phyloP scores from a whole-genome alignment of 2,329 filamentous ascomycete species.

The Pseudogymnoascus sp. region DNA sequence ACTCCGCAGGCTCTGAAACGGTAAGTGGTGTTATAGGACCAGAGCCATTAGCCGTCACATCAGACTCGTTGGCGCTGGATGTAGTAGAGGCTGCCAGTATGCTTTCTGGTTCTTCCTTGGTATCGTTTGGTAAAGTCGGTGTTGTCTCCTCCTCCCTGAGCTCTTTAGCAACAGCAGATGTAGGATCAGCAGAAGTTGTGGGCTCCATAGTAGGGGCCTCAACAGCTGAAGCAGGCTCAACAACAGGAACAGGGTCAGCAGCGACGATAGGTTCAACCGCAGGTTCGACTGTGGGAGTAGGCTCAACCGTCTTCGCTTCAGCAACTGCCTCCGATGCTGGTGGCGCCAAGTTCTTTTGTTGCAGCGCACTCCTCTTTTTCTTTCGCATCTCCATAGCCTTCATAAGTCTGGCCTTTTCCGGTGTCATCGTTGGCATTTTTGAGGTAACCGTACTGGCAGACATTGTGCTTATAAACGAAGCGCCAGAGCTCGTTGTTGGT shows the following conservation, averaged over 20 bases:
- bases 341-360: constrained; percentile 5
- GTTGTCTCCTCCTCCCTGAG: constrained; percentile 21
- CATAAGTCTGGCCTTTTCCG: constrained; percentile 87
- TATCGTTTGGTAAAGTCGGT: constrained; percentile 22
- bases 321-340: not conserved
- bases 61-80: constrained; percentile 28
- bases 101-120: constrained; percentile 47
- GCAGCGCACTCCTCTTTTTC: constrained; percentile 52
- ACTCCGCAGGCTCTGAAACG: constrained; percentile 48
- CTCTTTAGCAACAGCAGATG: constrained; percentile 4
- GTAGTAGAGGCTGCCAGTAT: constrained; percentile 40
- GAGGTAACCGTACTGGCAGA: constrained; percentile 21
- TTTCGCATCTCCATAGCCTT: constrained; percentile 88
- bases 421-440: constrained; percentile 52
- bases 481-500: constrained; percentile 26
- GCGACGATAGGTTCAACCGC: not conserved
- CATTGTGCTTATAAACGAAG: constrained; percentile 18
- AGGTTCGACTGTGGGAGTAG: not conserved
- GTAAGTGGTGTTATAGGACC: constrained; percentile 48
- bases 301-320: not conserved
- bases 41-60: constrained; percentile 43
- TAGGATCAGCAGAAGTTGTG: not conserved
- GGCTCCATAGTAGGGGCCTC: not conserved
- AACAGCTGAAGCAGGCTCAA: not conserved
- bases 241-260: not conserved